Percentiles rank a stretch among this genome's conserved stretches.
phyloP scores from a whole-genome alignment of 1,284 basidiomycete species.

The Cutaneotrichosporon sp. region DNA sequence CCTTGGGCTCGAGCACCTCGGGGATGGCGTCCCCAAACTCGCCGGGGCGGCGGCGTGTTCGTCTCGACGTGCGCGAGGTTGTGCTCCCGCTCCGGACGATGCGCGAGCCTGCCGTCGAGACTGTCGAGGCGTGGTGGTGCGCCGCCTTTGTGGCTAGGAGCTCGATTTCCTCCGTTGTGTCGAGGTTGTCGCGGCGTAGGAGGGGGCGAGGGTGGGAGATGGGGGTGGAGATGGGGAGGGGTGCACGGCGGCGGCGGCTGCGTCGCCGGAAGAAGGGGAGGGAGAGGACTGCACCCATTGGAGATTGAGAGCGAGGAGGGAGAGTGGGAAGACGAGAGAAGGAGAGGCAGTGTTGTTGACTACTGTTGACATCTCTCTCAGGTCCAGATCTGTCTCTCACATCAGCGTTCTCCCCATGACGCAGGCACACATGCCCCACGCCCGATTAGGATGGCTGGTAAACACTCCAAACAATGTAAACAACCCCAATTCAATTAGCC shows the following conservation, averaged over 20 bases:
- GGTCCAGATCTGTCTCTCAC: too few relatives aligned
- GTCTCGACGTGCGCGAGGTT: neutral
- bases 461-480: neutral
- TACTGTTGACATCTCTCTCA: too few relatives aligned
- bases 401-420: too few relatives aligned
- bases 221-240: neutral
- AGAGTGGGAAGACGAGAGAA: neutral
- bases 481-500: too few relatives aligned
- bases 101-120: neutral
- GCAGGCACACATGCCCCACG: too few relatives aligned
- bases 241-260: neutral
- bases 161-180: neutral
- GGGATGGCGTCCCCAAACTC: neutral
- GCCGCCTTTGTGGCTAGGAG: neutral
- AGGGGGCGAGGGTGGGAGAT: constrained; percentile 10
- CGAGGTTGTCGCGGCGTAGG: neutral
- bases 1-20: neutral
- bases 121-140: too few relatives aligned
- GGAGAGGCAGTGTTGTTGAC: neutral
- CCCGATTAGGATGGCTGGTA: neutral
- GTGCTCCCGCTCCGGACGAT: neutral
- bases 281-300: constrained; percentile 13
- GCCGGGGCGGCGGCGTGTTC: neutral
- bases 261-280: constrained; percentile 8
- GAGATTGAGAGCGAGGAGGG: neutral